These are phyloP conservation scores for Colletotrichum eremochloae DNA, from an alignment of 2,329 filamentous ascomycete genomes.

Conservation along the genomic window DNA sequence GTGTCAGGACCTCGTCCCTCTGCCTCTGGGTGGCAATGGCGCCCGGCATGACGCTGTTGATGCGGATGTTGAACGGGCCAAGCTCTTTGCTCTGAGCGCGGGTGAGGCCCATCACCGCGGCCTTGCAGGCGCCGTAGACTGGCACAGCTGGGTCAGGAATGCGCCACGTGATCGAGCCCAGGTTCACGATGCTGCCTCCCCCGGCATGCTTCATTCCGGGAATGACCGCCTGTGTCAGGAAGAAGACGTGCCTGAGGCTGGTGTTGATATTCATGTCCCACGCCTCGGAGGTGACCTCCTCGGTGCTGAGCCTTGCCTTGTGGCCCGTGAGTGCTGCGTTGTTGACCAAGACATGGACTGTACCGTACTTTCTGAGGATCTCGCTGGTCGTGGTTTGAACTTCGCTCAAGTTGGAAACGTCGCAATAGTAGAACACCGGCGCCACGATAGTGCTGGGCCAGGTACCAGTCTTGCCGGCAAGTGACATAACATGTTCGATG, in stretches of 20 bases:
- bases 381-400: neutral
- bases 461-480: neutral
- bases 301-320: conserved; percentile 46
- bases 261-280: conserved; percentile 60
- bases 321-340: neutral
- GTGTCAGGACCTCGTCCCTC: conserved; percentile 58
- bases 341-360: neutral
- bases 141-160: conserved; percentile 51
- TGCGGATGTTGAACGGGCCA: conserved; percentile 52
- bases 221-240: conserved; percentile 56
- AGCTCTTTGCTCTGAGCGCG: conserved; percentile 54
- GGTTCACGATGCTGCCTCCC: conserved; percentile 55
- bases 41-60: conserved; percentile 65
- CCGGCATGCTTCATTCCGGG: conserved; percentile 51
- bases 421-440: neutral
- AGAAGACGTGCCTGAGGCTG: conserved; percentile 61
- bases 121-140: conserved; percentile 55
- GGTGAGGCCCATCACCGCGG: conserved; percentile 56
- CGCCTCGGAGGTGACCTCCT: conserved; percentile 54
- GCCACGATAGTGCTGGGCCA: neutral
- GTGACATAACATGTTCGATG: conserved; percentile 41
- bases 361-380: neutral
- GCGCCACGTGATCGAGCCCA: conserved; percentile 56
- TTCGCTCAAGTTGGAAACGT: neutral
- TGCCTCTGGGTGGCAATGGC: conserved; percentile 61